These are phyloP conservation scores for Pholiota microspora DNA, from an alignment of 768 basidiomycete genomes.

Conservation along the genomic window DNA sequence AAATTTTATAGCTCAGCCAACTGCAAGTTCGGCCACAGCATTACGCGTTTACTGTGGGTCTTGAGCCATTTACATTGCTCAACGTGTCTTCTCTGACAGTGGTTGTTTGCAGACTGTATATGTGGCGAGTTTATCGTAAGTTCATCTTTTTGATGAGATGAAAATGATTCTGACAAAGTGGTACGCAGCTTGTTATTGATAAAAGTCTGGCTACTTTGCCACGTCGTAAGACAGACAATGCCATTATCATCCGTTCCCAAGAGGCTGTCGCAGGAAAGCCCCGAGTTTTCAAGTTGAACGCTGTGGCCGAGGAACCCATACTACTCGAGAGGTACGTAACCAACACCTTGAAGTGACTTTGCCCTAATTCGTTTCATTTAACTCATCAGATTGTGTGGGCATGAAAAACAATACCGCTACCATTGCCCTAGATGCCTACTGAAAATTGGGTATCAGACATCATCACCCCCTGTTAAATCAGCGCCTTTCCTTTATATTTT, in stretches of 20 bases:
- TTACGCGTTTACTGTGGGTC: slow-evolving; percentile 79
- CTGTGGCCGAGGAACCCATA: slow-evolving; percentile 62
- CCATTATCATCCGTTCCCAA: slow-evolving; percentile 77
- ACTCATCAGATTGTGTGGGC: slow-evolving; percentile 53
- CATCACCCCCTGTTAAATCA: slow-evolving; percentile 72
- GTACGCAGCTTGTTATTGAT: slow-evolving; percentile 73
- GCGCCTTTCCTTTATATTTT: slow-evolving; percentile 80
- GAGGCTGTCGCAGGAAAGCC: slow-evolving; percentile 56
- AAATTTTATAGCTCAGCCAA: slow-evolving; percentile 60
- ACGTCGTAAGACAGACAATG: slow-evolving; percentile 72
- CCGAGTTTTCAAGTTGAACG: slow-evolving; percentile 86
- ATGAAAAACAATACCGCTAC: slow-evolving; percentile 76
- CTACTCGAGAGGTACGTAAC: slow-evolving; percentile 70
- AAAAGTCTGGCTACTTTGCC: slow-evolving; percentile 68
- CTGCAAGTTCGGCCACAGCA: slow-evolving; percentile 73
- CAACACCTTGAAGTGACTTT: not conserved
- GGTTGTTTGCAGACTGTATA: slow-evolving; percentile 62
- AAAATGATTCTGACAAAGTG: not conserved
- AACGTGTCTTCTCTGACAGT: not conserved
- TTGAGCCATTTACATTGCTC: slow-evolving; percentile 1
- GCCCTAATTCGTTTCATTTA: not conserved
- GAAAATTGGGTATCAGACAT: slow-evolving; percentile 74
- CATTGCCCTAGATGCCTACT: slow-evolving; percentile 67
- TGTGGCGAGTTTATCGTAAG: slow-evolving; percentile 86
- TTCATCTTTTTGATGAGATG: slow-evolving; percentile 11